Conservation (phyloP, 306 rosid species). For the Pterocarpus santalinus region DNA sequence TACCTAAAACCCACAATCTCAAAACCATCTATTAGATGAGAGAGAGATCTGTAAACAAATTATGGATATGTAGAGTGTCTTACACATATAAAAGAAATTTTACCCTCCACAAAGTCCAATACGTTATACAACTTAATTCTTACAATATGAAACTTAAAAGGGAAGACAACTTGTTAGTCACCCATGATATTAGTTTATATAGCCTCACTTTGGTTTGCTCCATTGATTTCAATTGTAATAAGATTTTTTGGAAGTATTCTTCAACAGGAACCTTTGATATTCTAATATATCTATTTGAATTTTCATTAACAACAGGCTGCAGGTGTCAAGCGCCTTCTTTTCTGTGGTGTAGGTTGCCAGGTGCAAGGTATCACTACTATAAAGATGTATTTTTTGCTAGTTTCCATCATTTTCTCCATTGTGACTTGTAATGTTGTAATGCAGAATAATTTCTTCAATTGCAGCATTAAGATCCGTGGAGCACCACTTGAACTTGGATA, state of each 20-base stretch:
- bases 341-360: constrained; percentile 99
- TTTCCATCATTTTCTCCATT: constrained; percentile 56
- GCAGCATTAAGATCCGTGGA: constrained; percentile 98
- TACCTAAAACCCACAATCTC: too few species aligned
- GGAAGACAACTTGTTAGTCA: constrained; percentile 11
- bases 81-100: neutral
- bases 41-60: constrained; percentile 13
- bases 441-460: constrained; percentile 96
- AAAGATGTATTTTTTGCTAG: constrained; percentile 27
- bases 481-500: constrained; percentile 89
- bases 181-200: constrained; percentile 1
- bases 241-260: constrained; percentile 8
- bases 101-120: neutral
- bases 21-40: neutral
- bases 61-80: neutral
- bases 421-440: constrained; percentile 89
- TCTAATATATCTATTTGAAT: constrained; percentile 28
- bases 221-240: neutral
- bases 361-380: constrained; percentile 76
- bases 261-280: constrained; percentile 11
- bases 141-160: neutral
- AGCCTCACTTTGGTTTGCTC: neutral
- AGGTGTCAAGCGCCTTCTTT: constrained; percentile 94
- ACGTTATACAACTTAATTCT: neutral
- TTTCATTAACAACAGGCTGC: constrained; percentile 76